phyloP scores from a whole-genome alignment of 2,329 filamentous ascomycete genomes.

The Clonostachys byssicola region DNA sequence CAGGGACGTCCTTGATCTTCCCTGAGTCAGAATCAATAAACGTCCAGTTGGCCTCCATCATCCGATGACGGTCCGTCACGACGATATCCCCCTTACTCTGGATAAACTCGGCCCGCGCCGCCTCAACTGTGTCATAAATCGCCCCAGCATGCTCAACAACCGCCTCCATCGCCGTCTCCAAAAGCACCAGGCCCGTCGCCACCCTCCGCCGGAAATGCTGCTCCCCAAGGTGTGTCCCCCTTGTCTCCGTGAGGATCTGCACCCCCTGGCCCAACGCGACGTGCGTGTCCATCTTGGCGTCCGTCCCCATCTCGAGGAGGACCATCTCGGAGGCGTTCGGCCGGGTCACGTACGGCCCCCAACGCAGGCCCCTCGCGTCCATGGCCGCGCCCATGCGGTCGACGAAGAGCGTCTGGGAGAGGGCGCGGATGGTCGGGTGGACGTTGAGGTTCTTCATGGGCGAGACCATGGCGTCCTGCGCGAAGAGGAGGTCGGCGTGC shows the following conservation, averaged over 20 bases:
- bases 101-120: constrained; percentile 17
- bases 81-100: constrained; percentile 15
- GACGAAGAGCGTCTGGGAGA: constrained; percentile 19
- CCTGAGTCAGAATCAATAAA: constrained; percentile 19
- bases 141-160: constrained; percentile 17
- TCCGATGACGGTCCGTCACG: constrained; percentile 15
- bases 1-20: constrained; percentile 14
- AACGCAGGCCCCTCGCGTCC: constrained; percentile 16
- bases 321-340: constrained; percentile 2
- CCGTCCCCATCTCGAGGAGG: constrained; percentile 17
- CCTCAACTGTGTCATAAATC: constrained; percentile 15
- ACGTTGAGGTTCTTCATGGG: constrained; percentile 26
- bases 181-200: constrained; percentile 17
- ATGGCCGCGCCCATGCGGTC: constrained; percentile 17
- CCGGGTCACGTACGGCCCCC: constrained; percentile 19
- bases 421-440: constrained; percentile 15
- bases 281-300: constrained; percentile 20
- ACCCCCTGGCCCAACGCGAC: constrained; percentile 19
- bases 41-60: constrained; percentile 10
- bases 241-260: constrained; percentile 20
- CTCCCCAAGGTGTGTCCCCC: constrained; percentile 19
- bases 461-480: constrained; percentile 20
- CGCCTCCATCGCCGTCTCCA: constrained; percentile 17
- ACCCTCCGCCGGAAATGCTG: constrained; percentile 22
- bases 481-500: constrained; percentile 11